Conservation (phyloP, 83 land plant genomes). For the Picea abies region DNA sequence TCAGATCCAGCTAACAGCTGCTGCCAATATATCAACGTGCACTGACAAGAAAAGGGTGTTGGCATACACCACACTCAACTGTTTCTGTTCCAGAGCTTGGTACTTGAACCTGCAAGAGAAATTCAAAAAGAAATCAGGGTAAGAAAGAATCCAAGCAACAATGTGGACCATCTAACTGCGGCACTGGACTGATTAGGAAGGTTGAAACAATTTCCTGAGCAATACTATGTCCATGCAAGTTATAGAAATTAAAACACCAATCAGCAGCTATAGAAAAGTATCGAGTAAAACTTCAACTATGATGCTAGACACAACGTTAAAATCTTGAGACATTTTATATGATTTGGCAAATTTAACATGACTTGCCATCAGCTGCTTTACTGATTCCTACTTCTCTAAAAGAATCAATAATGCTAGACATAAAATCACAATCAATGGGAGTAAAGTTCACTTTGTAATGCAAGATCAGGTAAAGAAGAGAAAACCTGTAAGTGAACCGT, state of each 20-base stretch:
- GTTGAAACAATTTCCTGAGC: neutral
- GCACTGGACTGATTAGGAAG: neutral
- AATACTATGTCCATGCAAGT: neutral
- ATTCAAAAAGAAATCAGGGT: constrained; percentile 2
- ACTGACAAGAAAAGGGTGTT: constrained; percentile 95
- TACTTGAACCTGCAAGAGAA: constrained; percentile 78
- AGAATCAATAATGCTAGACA: neutral
- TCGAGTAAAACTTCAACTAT: no score
- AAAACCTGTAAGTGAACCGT: constrained; percentile 96
- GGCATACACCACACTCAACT: constrained; percentile 96
- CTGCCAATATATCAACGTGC: constrained; percentile 51
- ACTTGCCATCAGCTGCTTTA: neutral
- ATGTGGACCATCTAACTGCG: neutral
- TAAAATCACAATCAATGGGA: neutral
- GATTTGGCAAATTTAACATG: neutral
- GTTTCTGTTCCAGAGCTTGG: constrained; percentile 95
- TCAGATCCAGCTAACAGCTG: no score
- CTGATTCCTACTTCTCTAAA: neutral
- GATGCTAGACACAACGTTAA: no score
- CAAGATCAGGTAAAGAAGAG: neutral
- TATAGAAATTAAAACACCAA: neutral
- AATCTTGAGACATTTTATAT: no score
- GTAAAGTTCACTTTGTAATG: neutral
- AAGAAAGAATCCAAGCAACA: no score
- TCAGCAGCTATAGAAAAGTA: no score